phyloP scores from a whole-genome alignment of 148 eudicot species.

The Fagopyrum homotropicum region DNA sequence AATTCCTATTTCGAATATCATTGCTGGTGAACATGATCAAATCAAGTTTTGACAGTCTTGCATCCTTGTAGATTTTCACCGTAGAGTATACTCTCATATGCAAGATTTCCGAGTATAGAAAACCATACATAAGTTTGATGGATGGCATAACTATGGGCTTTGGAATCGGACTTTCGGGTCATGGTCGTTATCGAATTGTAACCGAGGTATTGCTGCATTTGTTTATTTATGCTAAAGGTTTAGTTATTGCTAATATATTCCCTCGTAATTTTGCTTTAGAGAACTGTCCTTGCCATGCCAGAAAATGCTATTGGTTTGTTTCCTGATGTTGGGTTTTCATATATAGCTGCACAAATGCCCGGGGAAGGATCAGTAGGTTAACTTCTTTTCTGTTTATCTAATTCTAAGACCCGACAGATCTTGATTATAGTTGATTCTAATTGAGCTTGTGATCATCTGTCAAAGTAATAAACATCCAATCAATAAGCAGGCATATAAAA shows the following conservation, averaged over 20 bases:
- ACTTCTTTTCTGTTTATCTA: conserved; percentile 12
- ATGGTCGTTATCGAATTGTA: conserved; percentile 81
- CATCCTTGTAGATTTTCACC: conserved; percentile 56
- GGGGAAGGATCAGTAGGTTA: conserved; percentile 93
- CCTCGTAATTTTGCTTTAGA: conserved; percentile 35
- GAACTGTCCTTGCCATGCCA: conserved; percentile 95
- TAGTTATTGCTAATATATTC: background rate
- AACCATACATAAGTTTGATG: conserved; percentile 92
- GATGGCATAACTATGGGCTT: conserved; percentile 98
- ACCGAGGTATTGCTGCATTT: conserved; percentile 58
- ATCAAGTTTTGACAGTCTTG: background rate
- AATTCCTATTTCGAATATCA: background rate
- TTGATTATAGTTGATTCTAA: background rate
- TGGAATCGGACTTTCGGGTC: conserved; percentile 96
- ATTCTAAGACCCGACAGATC: background rate
- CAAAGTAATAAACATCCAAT: background rate
- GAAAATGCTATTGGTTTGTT: conserved; percentile 95
- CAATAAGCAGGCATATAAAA: background rate
- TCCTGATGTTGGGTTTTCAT: conserved; percentile 96
- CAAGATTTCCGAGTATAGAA: conserved; percentile 74
- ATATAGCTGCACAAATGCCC: conserved; percentile 85
- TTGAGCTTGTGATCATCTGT: background rate
- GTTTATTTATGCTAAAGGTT: background rate
- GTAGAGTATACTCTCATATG: conserved; percentile 93
- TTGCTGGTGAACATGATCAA: background rate